Base-by-base conservation (phyloP, 2,329 filamentous ascomycete species). In the Chaetoscypha palmicola region DNA sequence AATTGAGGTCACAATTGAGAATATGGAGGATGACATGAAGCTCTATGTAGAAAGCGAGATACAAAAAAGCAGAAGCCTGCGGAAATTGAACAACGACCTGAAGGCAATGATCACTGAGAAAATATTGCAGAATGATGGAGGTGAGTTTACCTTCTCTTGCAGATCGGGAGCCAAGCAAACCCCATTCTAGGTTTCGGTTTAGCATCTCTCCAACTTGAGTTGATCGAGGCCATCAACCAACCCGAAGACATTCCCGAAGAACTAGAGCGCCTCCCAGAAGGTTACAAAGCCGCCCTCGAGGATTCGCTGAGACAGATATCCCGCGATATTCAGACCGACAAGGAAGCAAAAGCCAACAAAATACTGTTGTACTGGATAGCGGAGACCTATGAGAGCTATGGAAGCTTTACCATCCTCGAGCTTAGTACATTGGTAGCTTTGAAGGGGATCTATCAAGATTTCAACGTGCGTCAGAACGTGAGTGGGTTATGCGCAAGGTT, bases 1-100 rank as follows among this genome's bases (percentile, higher is more conserved):
- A 31, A 41, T 41, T 33, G 24, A 41, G n/a, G 38, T 41, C 14
- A 33, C 26, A 23, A 21, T 17, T 8, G 38, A 33, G 4, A 28
- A 23, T 20, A 32, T 41, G 12, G 28, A 21, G 10, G 26, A 32
- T 21, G 38, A 19, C 12, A 41, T 41, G 23, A 41, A 32, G 26
- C 4, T 16, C 5, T 41, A 31, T 17, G 17, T 41, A 20, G 38
- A 20, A 14, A 8, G 26, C 22, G 14, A 30, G n/a, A 19, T 41
- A 5, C 9, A 11, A 14, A 32, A 41, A n/a, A 20, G 14, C 28
- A 19, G 33, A 17, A 22, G 7, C 7, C 30, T 23, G 12, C 38
- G 26, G 14, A 23, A 33, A 16, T 17, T 34, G 32, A 17, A 19
- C 10, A 9, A 34, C 9, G n/a, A 19, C 10, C 10, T 34, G 16